Evolutionary conservation across 2,329 filamentous ascomycete species (phyloP), one percentile per base, ranked within the genome.

Genomic region (Pseudocercospora macadamiae): DNA sequence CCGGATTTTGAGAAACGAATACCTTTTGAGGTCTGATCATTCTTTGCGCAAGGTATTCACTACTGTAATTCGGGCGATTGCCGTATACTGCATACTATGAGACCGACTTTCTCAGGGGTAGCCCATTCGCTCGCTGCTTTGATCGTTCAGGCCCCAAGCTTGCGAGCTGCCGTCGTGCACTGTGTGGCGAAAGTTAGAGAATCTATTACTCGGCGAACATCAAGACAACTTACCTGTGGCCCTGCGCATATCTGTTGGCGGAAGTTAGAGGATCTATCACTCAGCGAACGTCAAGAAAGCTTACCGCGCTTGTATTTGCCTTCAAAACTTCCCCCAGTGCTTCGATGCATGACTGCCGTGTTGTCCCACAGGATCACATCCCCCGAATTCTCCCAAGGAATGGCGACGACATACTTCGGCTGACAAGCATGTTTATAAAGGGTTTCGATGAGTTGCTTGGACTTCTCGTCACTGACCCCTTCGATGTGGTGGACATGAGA

Each of bases 331-430:
- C 83, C 83, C 1, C 74, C 73, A 1, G 75, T 77, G 0, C 82
- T 81, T 4, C 82, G 71, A 69, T 87, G 83, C 75, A 86, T 77
- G 14, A 82, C 80, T 49, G 76, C 79, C 0, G 81, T 80, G 67
- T 86, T 86, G 64, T 87, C 84, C 84, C 84, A 86, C 16, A 83
- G 75, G 14, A 86, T 68, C 56, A 86, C 47, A 66, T 86, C 84
- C 0, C 81, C 77, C 0, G 71, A 65, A 6, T 77, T 67, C 25
- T 78, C 62, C 83, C 83, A 86, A 37, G 74, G 68, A 3, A 85
- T 74, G 4, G 72, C 75, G 6, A 80, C 58, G 0, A 76, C 68
- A 63, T 82, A 82, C 65, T 80, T 79, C 0, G 75, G 68, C 70
- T 82, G 78, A 4, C 77, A 79, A 0, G 75, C 78, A 66, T 84